Evolutionary conservation across 1,139 yeast species (phyloP).

Genomic region (Wickerhamomyces sp.): DNA sequence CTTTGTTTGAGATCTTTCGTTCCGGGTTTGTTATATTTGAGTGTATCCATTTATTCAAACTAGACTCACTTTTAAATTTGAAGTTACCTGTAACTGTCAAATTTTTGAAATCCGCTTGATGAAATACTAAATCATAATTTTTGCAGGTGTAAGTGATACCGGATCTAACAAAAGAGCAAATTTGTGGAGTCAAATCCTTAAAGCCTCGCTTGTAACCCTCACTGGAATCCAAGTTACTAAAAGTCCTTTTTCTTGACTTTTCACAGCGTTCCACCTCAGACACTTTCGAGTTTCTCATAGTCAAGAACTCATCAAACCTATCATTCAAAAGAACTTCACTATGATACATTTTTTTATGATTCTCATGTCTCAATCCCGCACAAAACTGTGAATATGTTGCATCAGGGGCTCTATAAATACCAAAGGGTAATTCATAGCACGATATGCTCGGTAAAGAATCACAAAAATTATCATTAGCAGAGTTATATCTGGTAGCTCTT

Average conservation of each 20-base stretch:
- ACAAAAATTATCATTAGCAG: too few species aligned
- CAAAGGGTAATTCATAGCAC: neutral
- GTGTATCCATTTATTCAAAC: too few species aligned
- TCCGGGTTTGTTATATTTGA: too few species aligned
- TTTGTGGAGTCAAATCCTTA: neutral
- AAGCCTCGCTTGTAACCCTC: neutral
- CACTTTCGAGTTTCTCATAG: too few species aligned
- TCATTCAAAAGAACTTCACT: neutral
- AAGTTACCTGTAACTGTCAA: neutral
- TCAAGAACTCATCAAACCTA: neutral
- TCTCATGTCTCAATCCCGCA: neutral
- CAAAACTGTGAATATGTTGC: neutral
- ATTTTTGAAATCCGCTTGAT: neutral
- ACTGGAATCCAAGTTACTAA: constrained; percentile 6
- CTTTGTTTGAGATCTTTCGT: too few species aligned
- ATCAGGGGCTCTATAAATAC: neutral
- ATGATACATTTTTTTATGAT: neutral
- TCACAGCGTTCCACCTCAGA: too few species aligned
- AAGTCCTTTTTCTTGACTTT: constrained; percentile 10
- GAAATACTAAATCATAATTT: neutral
- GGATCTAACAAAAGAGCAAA: constrained; percentile 12
- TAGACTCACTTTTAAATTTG: neutral
- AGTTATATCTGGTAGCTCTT: neutral
- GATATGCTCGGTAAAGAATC: neutral
- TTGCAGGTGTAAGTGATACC: constrained; percentile 8